Base-by-base conservation (phyloP, 2,329 filamentous ascomycete species). In the Aphanocladium album region DNA sequence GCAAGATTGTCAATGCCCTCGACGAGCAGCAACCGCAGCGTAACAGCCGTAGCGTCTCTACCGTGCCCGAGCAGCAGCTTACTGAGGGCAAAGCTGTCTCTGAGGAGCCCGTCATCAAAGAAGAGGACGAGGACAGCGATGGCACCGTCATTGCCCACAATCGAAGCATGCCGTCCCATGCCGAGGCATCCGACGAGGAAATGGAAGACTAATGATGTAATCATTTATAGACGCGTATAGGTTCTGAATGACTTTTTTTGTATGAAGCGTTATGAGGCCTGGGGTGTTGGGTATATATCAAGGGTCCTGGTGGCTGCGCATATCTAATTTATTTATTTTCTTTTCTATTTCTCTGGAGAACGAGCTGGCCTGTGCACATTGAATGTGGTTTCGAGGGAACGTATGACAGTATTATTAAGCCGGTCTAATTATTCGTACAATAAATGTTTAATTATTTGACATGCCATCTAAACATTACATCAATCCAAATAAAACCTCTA, bases 1-100 rank as follows among this genome's bases (percentile, higher is more conserved):
- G 85, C 66, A 89, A 89, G 74, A 87, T 89, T 58, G 84, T 88
- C 64, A 87, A 88, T 67, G 72, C 72, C 35, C 77, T 88, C 3
- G 80, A 81, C 60, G 81, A 80, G 68, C 70, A 70, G 64, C 71
- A 74, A 58, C 71, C 70, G 2, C 67, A 74, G 30, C 74, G 76
- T 25, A 76, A 72, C 9, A 81, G 79, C 66, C 74, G 79, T 33
- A 79, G 77, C 57, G 72, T 73, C 16, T 82, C 80, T 0, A 68
- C 77, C 11, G 60, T 62, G 1, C 58, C 65, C 11, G 73, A 72
- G n/a, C 64, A 66, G 21, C 70, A 68, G 50, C 62, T 67, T 1
- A 63, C 67, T 2, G 76, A 76, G 43, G 77, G 78, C 57, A 76
- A 71, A 65, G 76, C 74, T 1, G 66, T 76, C 1, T 64, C 74